Percentiles rank a stretch among this genome's conserved stretches.
Conservation (phyloP, 805 yeast species). For the Zygoascus tannicola region DNA sequence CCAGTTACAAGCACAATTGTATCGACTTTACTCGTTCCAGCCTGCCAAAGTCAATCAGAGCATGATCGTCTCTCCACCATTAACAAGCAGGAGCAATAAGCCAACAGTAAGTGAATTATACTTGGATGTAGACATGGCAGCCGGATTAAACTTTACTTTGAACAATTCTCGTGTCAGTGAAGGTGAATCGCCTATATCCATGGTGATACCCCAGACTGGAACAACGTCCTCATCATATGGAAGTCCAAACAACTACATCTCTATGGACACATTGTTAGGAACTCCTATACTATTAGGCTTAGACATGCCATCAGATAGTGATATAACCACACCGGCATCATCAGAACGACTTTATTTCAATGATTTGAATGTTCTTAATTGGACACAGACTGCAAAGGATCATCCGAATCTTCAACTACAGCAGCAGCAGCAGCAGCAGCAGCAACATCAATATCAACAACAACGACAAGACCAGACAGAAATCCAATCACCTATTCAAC, state of each 20-base stretch:
- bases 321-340: too few relatives aligned
- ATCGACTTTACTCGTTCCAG: constrained; percentile 13
- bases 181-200: not conserved
- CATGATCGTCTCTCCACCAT: constrained; percentile 9
- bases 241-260: not conserved
- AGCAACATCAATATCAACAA: too few relatives aligned
- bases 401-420: too few relatives aligned
- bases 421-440: too few relatives aligned
- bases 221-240: not conserved
- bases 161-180: not conserved
- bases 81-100: not conserved
- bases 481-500: not conserved
- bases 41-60: constrained; percentile 12
- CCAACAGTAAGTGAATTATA: not conserved
- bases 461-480: not conserved
- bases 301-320: not conserved
- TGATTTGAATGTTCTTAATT: too few relatives aligned
- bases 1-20: constrained; percentile 11
- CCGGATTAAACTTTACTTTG: not conserved
- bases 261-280: not conserved
- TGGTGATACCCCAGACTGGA: not conserved
- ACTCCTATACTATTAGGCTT: not conserved
- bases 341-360: too few relatives aligned
- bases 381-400: too few relatives aligned
- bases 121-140: not conserved